Conservation (phyloP, 1,284 basidiomycete species). For the Ceratobasidium sp. region DNA sequence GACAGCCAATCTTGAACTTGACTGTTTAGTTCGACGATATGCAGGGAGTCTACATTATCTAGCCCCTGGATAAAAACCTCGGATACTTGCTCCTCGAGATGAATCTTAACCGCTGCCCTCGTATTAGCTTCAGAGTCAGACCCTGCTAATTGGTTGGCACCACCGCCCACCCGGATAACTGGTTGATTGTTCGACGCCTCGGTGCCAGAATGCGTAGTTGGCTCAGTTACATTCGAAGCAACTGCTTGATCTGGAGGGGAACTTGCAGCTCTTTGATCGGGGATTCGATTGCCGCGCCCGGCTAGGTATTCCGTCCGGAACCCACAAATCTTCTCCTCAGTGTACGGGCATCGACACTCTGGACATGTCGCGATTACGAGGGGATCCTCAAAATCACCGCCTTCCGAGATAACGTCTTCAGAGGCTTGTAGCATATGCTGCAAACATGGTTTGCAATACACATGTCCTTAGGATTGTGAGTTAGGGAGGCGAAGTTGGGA, state of each 20-base stretch:
- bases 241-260: background rate
- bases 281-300: no score
- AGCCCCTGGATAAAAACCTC: background rate
- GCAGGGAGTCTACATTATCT: background rate
- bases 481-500: background rate
- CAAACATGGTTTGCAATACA: conserved; percentile 9
- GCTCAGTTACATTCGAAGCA: background rate
- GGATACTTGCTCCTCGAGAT: conserved; percentile 4
- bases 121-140: background rate
- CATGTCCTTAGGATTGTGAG: conserved; percentile 2
- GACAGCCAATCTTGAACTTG: conserved; percentile 13
- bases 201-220: background rate
- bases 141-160: background rate
- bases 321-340: conserved; percentile 11
- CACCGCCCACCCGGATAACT: background rate
- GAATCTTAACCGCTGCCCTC: conserved; percentile 1
- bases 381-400: background rate
- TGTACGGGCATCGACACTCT: conserved; percentile 17
- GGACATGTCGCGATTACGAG: conserved; percentile 9
- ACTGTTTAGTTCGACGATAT: background rate
- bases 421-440: background rate
- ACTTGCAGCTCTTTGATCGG: background rate
- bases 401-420: background rate
- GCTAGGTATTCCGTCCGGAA: conserved; percentile 12
- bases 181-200: background rate